Percentiles rank a stretch among this genome's conserved stretches.
Conservation (phyloP, 2,329 filamentous ascomycete species). For the Fusarium nurragi region DNA sequence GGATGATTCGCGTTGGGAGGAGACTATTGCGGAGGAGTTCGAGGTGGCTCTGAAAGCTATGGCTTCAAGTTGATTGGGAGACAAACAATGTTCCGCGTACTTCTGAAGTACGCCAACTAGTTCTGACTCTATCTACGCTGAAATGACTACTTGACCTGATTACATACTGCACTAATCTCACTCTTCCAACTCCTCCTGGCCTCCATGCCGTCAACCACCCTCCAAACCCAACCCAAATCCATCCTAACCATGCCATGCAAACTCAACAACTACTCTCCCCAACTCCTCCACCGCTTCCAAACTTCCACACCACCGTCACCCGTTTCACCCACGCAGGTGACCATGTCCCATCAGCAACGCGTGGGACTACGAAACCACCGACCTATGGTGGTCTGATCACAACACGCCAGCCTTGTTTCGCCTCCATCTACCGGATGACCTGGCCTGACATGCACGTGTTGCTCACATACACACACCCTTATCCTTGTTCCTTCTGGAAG, state of each 20-base stretch:
- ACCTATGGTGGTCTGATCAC: constrained; percentile 40
- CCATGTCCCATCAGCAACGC: constrained; percentile 19
- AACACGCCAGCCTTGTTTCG: constrained; percentile 28
- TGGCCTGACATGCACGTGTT: constrained; percentile 32
- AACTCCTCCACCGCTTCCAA: background rate
- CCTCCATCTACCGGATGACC: constrained; percentile 12
- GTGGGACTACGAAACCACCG: constrained; percentile 37
- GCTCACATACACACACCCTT: background rate
- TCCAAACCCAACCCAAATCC: background rate
- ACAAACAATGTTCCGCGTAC: too few relatives aligned
- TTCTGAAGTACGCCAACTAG: too few relatives aligned
- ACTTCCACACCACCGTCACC: constrained; percentile 11
- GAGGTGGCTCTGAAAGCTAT: background rate
- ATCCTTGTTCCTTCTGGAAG: constrained; percentile 13
- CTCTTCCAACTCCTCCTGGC: too few relatives aligned
- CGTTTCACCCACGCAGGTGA: constrained; percentile 2
- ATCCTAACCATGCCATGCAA: background rate
- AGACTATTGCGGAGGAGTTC: constrained; percentile 5
- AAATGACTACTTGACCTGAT: background rate
- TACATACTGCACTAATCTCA: background rate
- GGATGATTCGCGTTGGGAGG: constrained; percentile 1
- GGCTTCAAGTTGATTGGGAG: background rate
- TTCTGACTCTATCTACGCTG: too few relatives aligned
- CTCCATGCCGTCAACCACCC: background rate
- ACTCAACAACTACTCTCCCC: background rate